phyloP scores from a whole-genome alignment of 176 grass and related monocot genomes.

The Zizania latifolia region DNA sequence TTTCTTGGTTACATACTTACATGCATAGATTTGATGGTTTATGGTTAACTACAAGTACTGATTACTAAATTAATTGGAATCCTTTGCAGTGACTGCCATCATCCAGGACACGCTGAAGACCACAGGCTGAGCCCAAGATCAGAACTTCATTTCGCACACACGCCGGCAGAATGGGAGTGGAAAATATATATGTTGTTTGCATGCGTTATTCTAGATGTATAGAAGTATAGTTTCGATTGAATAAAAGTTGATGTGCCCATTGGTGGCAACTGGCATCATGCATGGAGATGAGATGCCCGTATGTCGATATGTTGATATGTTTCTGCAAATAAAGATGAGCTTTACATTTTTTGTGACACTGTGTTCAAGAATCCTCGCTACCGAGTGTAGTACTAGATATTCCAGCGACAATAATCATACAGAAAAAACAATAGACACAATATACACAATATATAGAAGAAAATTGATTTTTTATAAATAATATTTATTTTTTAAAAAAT shows the following conservation, averaged over 20 bases:
- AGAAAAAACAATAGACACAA: too few species aligned
- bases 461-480: too few species aligned
- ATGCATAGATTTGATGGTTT: background rate
- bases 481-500: too few species aligned
- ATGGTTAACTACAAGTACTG: background rate
- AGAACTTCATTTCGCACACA: background rate
- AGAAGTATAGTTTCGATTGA: background rate
- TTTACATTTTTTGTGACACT: background rate
- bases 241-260: background rate
- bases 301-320: background rate
- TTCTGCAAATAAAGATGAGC: background rate
- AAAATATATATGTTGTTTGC: background rate
- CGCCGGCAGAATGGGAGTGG: background rate
- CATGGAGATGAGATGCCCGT: background rate
- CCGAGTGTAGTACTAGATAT: too few species aligned
- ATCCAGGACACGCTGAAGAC: conserved; percentile 20
- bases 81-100: conserved; percentile 4
- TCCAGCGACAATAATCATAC: too few species aligned
- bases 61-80: background rate
- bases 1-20: background rate
- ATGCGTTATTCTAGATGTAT: background rate
- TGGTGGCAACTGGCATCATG: background rate
- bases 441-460: too few species aligned
- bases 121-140: background rate
- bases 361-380: too few species aligned